Conservation (phyloP, 306 rosid species). For the Dryas octopetala region DNA sequence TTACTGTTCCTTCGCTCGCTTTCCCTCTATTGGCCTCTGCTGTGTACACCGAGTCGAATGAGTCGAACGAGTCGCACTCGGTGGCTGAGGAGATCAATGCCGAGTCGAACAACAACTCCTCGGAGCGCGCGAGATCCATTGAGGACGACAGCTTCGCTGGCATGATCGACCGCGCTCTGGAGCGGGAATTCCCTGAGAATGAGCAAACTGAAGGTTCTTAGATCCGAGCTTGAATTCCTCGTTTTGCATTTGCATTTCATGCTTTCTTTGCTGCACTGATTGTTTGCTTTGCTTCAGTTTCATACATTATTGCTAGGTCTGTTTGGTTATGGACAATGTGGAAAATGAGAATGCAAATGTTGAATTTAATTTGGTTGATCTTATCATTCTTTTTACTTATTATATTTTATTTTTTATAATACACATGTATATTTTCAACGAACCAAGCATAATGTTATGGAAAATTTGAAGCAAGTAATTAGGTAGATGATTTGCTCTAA, state of each 20-base stretch:
- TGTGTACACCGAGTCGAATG: conserved; percentile 18
- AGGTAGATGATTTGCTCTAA: not conserved
- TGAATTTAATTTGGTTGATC: conserved; percentile 5
- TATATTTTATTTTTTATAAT: too few species aligned
- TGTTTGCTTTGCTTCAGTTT: conserved; percentile 3
- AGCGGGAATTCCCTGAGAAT: conserved; percentile 81
- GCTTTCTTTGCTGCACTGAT: conserved; percentile 11
- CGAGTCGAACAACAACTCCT: conserved; percentile 44
- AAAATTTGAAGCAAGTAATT: not conserved
- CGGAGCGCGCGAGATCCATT: conserved; percentile 57
- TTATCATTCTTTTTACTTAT: not conserved
- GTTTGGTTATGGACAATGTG: conserved; percentile 7
- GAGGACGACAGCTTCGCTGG: conserved; percentile 75
- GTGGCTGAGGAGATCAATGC: conserved; percentile 48
- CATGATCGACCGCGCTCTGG: conserved; percentile 93
- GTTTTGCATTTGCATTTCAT: not conserved
- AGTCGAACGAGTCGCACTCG: conserved; percentile 28
- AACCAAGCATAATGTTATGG: not conserved
- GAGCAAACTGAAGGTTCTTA: conserved; percentile 76
- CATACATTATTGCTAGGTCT: not conserved
- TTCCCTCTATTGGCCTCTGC: conserved; percentile 29
- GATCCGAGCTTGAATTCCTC: conserved; percentile 37
- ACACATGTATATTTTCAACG: not conserved
- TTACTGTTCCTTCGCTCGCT: conserved; percentile 30
- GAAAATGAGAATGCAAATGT: not conserved